phyloP scores from a whole-genome alignment of 225 moss, liverwort and hornwort species.

The Polytrichum formosum region DNA sequence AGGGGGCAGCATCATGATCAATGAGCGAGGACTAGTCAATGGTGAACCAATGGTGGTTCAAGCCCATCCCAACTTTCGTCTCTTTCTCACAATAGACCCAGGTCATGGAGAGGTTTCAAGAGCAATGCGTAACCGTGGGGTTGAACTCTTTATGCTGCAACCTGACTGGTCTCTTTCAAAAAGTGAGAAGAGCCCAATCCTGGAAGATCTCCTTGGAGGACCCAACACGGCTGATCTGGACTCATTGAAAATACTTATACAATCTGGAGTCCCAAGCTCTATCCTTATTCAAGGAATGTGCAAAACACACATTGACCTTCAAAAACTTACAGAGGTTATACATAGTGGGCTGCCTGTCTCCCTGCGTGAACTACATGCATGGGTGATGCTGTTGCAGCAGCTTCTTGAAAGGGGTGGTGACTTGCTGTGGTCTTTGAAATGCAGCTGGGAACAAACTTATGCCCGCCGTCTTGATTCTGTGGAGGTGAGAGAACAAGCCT shows the following conservation, averaged over 20 bases:
- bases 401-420: conserved; percentile 78
- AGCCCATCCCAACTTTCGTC: conserved; percentile 92
- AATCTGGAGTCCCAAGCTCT: conserved; percentile 71
- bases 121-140: conserved; percentile 96
- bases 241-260: conserved; percentile 56
- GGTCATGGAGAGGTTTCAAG: conserved; percentile 90
- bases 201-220: conserved; percentile 48
- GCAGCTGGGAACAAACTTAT: conserved; percentile 96
- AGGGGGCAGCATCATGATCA: conserved; percentile 88
- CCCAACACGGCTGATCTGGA: conserved; percentile 45
- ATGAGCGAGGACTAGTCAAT: conserved; percentile 87
- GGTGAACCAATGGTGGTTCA: conserved; percentile 85
- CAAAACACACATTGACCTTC: conserved; percentile 61
- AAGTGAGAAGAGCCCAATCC: conserved; percentile 23
- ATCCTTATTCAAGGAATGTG: conserved; percentile 75
- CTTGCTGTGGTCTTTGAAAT: conserved; percentile 66
- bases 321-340: conserved; percentile 46
- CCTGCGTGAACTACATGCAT: conserved; percentile 72
- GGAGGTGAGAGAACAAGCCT: conserved; percentile 62
- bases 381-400: conserved; percentile 86
- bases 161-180: conserved; percentile 48
- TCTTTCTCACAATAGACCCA: conserved; percentile 92
- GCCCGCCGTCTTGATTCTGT: conserved; percentile 58
- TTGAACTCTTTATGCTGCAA: conserved; percentile 86
- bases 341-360: conserved; percentile 57